A percentile compares a stretch with the other conserved stretches of the same genome.
phyloP scores from a whole-genome alignment of 495 filamentous ascomycete genomes.

The Darksidea phi region DNA sequence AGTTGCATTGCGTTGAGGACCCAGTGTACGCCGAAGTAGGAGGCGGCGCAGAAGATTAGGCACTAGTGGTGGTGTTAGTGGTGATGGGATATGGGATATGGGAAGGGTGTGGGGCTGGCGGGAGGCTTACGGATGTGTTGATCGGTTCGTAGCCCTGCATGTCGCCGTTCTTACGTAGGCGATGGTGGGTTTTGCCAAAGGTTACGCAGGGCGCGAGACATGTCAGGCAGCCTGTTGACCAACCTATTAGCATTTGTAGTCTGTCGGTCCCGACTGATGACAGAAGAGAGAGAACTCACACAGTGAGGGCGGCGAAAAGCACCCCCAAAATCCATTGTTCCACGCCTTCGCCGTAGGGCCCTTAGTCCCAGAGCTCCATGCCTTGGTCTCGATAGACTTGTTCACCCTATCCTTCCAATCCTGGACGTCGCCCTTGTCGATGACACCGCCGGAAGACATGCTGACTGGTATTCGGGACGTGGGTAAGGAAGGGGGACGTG shows the following conservation, averaged over 20 bases:
- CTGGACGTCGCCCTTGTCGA: constrained; percentile 39
- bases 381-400: constrained; percentile 38
- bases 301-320: constrained; percentile 44
- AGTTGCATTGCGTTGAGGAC: constrained; percentile 47
- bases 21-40: constrained; percentile 41
- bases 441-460: constrained; percentile 8
- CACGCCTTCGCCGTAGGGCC: constrained; percentile 35
- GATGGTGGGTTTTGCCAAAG: constrained; percentile 51
- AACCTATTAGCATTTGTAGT: background rate
- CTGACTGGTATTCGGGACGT: background rate
- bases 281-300: constrained; percentile 13
- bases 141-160: constrained; percentile 47
- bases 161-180: constrained; percentile 43
- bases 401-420: constrained; percentile 43
- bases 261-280: background rate
- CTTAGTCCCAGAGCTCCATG: constrained; percentile 39
- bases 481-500: background rate
- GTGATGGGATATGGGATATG: background rate
- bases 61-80: background rate
- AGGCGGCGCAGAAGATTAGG: constrained; percentile 35
- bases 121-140: constrained; percentile 46
- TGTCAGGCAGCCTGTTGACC: constrained; percentile 38
- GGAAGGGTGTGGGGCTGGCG: background rate
- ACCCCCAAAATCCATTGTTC: constrained; percentile 41
- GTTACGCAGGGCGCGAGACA: constrained; percentile 49